These are phyloP conservation scores for Mortierella sp. DNA, from an alignment of 371 early-diverging fungal genomes.

Conservation along the genomic window DNA sequence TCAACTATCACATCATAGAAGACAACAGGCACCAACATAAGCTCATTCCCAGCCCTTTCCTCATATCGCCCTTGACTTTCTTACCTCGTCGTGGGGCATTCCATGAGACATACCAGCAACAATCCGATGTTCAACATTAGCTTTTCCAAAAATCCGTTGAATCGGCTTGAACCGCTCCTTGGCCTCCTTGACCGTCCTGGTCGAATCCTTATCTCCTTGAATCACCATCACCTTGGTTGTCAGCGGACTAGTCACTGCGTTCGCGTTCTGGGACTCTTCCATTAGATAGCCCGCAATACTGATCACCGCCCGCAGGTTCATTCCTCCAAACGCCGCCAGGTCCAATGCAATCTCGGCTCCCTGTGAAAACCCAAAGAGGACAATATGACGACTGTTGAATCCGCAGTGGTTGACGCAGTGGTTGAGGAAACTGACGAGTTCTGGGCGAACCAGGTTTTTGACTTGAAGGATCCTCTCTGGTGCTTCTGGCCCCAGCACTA, in stretches of 20 bases:
- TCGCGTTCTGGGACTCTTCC: conserved; percentile 59
- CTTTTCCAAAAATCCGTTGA: conserved; percentile 37
- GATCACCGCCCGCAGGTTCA: conserved; percentile 65
- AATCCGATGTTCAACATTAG: conserved; percentile 23
- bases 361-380: conserved; percentile 83
- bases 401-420: conserved; percentile 64
- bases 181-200: conserved; percentile 59
- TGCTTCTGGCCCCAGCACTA: conserved; percentile 65
- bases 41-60: no score
- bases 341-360: conserved; percentile 81
- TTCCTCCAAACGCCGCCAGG: conserved; percentile 66
- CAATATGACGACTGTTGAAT: conserved; percentile 65
- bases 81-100: conserved; percentile 66
- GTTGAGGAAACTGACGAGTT: conserved; percentile 55
- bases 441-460: conserved; percentile 38
- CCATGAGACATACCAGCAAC: conserved; percentile 63
- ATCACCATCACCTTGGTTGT: conserved; percentile 64
- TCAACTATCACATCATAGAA: background rate
- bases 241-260: conserved; percentile 11
- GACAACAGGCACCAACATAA: background rate
- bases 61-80: background rate
- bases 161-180: conserved; percentile 60
- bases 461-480: conserved; percentile 61
- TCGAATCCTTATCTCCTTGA: conserved; percentile 69
- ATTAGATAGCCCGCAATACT: conserved; percentile 72